Evolutionary conservation across 352 stramenopile genomes (phyloP).

Genomic region (Aphanomyces astaci): DNA sequence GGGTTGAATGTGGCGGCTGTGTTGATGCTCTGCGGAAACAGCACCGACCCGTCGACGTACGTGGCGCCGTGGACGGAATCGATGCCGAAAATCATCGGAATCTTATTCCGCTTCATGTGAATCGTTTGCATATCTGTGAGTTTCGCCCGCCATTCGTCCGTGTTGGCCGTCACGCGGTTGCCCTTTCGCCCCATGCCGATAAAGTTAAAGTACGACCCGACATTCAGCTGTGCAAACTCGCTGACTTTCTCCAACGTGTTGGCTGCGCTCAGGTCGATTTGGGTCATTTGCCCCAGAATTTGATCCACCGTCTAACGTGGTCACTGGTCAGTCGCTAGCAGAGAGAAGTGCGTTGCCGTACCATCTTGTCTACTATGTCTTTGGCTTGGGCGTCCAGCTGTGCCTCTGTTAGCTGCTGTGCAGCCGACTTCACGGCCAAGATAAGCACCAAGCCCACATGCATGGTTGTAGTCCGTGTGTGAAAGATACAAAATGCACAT

Average conservation of each 20-base stretch:
- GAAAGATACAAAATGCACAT: too few species aligned
- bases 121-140: conserved; percentile 75
- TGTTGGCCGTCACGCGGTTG: conserved; percentile 17
- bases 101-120: conserved; percentile 40
- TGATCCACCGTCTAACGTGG: conserved; percentile 10
- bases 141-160: conserved; percentile 57
- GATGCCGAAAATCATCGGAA: conserved; percentile 80
- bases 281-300: conserved; percentile 84
- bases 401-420: too few species aligned
- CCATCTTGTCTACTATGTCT: background rate
- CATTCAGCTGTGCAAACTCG: conserved; percentile 61
- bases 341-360: background rate
- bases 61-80: conserved; percentile 89
- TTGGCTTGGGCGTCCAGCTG: background rate
- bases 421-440: too few species aligned
- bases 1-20: conserved; percentile 83
- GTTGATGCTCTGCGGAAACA: conserved; percentile 88
- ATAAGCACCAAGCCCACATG: too few species aligned
- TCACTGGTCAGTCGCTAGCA: too few species aligned
- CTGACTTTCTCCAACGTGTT: conserved; percentile 55
- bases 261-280: conserved; percentile 76
- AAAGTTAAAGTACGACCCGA: conserved; percentile 87
- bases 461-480: too few species aligned
- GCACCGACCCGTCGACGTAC: conserved; percentile 67
- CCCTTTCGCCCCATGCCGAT: conserved; percentile 28